A percentile compares a stretch with the other conserved stretches of the same genome.
Evolutionary conservation across 352 stramenopile species (phyloP).

Genomic region (Lagenidium sp.): DNA sequence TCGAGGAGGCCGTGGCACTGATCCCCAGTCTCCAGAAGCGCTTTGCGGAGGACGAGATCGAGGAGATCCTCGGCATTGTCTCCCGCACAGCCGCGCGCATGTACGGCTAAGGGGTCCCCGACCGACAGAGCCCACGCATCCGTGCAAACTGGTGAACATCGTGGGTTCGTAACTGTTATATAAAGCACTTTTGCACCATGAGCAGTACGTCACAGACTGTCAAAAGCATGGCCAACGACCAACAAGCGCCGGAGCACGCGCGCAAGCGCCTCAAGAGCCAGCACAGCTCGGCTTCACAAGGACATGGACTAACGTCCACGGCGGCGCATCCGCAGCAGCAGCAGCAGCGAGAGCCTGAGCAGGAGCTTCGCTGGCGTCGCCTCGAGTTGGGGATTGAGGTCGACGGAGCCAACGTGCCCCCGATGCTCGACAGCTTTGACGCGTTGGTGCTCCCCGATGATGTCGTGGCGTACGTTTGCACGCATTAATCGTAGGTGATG

Average conservation of each 20-base stretch:
- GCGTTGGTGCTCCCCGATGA: conserved; percentile 19
- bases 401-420: conserved; percentile 12
- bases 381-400: conserved; percentile 43
- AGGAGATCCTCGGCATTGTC: conserved; percentile 86
- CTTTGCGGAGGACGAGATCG: conserved; percentile 85
- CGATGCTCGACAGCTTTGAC: conserved; percentile 24
- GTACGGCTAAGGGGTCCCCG: conserved; percentile 40
- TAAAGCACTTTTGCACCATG: background rate
- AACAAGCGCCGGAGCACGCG: too few species aligned
- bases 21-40: conserved; percentile 86
- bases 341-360: too few species aligned
- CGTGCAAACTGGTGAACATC: background rate
- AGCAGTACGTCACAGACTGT: too few species aligned
- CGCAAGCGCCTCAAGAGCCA: too few species aligned
- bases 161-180: background rate
- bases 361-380: conserved; percentile 39
- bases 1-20: conserved; percentile 82
- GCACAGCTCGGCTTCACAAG: too few species aligned
- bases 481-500: too few species aligned
- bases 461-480: conserved; percentile 10
- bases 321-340: too few species aligned
- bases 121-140: too few species aligned
- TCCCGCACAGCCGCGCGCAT: conserved; percentile 82
- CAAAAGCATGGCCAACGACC: too few species aligned
- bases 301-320: too few species aligned